These are phyloP conservation scores for Phytophthora sp. DNA, from an alignment of 352 stramenopile genomes.

Conservation along the genomic window DNA sequence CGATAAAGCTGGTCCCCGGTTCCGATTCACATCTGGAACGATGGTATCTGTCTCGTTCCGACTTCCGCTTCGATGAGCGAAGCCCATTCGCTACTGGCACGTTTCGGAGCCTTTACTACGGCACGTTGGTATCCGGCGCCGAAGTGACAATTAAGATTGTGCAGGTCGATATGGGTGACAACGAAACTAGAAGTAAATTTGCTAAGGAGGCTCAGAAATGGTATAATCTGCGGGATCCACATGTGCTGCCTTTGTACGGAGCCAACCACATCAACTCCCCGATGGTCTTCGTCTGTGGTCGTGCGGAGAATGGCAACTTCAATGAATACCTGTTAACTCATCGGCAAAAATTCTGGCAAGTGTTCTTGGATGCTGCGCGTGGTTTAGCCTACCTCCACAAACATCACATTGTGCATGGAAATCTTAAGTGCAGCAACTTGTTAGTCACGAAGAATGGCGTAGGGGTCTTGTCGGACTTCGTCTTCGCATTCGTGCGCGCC, in stretches of 20 bases:
- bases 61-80: not conserved
- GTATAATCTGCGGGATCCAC: not conserved
- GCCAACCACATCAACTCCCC: not conserved
- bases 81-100: not conserved
- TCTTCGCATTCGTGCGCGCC: constrained; percentile 30
- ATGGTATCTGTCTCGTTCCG: not conserved
- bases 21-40: not conserved
- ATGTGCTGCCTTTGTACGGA: not conserved
- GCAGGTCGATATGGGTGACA: not conserved
- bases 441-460: constrained; percentile 26
- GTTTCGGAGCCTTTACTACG: not conserved
- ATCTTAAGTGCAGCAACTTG: constrained; percentile 43
- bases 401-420: constrained; percentile 2
- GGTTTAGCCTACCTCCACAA: constrained; percentile 39
- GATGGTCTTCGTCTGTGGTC: not conserved
- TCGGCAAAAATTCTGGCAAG: constrained; percentile 25
- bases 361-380: constrained; percentile 42
- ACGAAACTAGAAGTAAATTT: not conserved
- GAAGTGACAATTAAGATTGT: not conserved
- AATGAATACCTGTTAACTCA: constrained; percentile 25
- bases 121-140: not conserved
- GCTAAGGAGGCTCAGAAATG: not conserved
- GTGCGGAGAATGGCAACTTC: constrained; percentile 10
- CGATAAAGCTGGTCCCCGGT: too few relatives aligned
- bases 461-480: constrained; percentile 42